Base-by-base conservation (phyloP, 2,329 filamentous ascomycete genomes). In the Colletotrichum theobromicola region DNA sequence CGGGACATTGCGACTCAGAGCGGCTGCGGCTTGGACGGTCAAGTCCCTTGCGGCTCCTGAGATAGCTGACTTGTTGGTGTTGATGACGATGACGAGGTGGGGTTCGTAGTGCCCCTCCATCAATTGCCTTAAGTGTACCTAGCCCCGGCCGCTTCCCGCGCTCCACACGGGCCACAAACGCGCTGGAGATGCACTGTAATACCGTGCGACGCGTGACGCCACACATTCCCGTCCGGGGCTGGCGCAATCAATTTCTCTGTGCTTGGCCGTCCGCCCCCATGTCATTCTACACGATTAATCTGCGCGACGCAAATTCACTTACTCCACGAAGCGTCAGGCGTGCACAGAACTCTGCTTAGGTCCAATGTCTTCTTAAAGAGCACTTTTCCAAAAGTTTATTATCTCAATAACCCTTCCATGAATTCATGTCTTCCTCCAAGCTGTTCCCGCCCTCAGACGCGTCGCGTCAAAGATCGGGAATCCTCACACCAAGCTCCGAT, bases 401-500 rank as follows among this genome's bases (percentile, higher is more conserved):
- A 21, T 34, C 30, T 60, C 32, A 9, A 42, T 32, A 42, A 35
- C 61, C 24, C 34, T 30, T 61, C 34, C 73, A 77, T 77, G 75
- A 67, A 60, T 76, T 63, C 58, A 76, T 77, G 76, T 75, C 72
- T 65, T 69, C 67, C 57, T 70, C 65, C 55, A 66, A 67, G 53
- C 57, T 61, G 28, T 65, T 73, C 30, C 72, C 76, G 61, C 70
- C 72, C 32, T 79, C 83, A 78, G 85, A 88, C 87, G 87, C 87
- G 88, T 88, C 88, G 86, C 88, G 87, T 85, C 84, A 83, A 74
- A 79, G 77, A 75, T 85, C 83, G 70, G 83, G 83, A 77, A 84
- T 86, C 77, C 81, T 86, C 77, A 86, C 84, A 63, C 82, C 85
- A 65, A 82, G 81, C 76, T 84, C 84, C 34, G 82, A 86, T 76